Conservation (phyloP, 306 rosid species). For the Vigna trinervia region DNA sequence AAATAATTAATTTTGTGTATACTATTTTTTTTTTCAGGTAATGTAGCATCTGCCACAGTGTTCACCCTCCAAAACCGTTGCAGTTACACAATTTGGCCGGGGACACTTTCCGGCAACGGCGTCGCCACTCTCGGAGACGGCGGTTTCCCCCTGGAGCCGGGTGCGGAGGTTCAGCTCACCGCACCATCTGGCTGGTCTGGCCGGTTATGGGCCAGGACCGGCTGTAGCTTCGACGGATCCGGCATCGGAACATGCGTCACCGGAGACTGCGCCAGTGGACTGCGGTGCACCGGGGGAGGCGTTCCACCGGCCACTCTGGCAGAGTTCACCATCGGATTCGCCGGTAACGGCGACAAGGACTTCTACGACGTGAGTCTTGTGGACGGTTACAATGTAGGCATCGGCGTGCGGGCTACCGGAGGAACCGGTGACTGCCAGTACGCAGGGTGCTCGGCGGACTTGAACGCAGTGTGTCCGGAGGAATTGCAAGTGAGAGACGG, state of each 20-base stretch:
- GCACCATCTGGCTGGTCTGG: conserved; percentile 92
- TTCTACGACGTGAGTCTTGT: conserved; percentile 91
- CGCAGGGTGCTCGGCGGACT: conserved; percentile 79
- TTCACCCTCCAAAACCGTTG: conserved; percentile 74
- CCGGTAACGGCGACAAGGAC: conserved; percentile 49
- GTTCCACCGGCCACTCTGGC: conserved; percentile 71
- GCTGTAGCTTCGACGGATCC: conserved; percentile 63
- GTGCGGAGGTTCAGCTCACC: conserved; percentile 45
- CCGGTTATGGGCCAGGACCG: conserved; percentile 84
- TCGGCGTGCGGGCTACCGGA: conserved; percentile 70
- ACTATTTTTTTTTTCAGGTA: conserved; percentile 42
- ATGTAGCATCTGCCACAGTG: conserved; percentile 50
- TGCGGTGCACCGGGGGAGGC: conserved; percentile 65
- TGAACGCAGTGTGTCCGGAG: conserved; percentile 63
- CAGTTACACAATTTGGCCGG: conserved; percentile 77
- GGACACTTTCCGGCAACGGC: conserved; percentile 77
- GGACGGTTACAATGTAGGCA: conserved; percentile 87
- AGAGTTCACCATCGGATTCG: conserved; percentile 66
- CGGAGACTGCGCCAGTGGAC: conserved; percentile 63
- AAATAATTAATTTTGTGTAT: background rate
- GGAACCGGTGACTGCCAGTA: conserved; percentile 86
- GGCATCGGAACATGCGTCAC: conserved; percentile 71
- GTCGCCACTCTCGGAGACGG: conserved; percentile 65
- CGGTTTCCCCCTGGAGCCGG: conserved; percentile 62
- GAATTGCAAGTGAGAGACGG: conserved; percentile 59